phyloP scores from a whole-genome alignment of 163 green algal species.

The Chlorella variabilis region DNA sequence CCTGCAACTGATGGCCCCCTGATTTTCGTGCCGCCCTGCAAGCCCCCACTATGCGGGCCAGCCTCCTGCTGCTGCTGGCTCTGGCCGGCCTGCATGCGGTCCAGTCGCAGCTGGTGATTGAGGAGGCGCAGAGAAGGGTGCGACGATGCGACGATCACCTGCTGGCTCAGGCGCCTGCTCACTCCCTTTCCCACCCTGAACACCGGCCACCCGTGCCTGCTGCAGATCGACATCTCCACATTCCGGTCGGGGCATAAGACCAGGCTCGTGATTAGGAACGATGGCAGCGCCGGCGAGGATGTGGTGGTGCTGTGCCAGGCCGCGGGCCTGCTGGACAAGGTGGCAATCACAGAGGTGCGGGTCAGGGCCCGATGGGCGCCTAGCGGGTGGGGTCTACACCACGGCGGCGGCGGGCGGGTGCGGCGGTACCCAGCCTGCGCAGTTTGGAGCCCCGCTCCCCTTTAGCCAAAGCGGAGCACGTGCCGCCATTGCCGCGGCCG shows the following conservation, averaged over 20 bases:
- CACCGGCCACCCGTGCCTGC: too few species aligned
- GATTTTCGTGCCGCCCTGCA: too few species aligned
- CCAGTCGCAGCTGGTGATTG: background rate
- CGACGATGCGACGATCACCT: background rate
- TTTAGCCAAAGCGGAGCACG: too few species aligned
- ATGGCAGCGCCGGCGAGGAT: background rate
- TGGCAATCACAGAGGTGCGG: constrained; percentile 1
- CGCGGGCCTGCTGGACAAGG: constrained; percentile 1
- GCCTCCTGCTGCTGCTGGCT: background rate
- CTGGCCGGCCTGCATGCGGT: background rate
- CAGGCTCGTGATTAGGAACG: constrained; percentile 11
- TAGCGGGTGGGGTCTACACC: too few species aligned
- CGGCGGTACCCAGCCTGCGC: too few species aligned
- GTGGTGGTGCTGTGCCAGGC: constrained; percentile 13
- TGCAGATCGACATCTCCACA: constrained; percentile 31
- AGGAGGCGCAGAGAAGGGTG: background rate
- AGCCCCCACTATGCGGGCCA: too few species aligned
- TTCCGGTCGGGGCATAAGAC: background rate
- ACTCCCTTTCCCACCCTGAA: too few species aligned
- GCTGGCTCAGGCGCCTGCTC: too few species aligned
- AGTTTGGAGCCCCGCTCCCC: too few species aligned
- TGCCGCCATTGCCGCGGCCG: too few species aligned
- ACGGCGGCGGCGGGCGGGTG: background rate
- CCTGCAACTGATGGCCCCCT: too few species aligned
- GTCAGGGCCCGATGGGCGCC: too few species aligned